Conservation (phyloP, 768 basidiomycete genomes). For the Mycena albidolilacea region DNA sequence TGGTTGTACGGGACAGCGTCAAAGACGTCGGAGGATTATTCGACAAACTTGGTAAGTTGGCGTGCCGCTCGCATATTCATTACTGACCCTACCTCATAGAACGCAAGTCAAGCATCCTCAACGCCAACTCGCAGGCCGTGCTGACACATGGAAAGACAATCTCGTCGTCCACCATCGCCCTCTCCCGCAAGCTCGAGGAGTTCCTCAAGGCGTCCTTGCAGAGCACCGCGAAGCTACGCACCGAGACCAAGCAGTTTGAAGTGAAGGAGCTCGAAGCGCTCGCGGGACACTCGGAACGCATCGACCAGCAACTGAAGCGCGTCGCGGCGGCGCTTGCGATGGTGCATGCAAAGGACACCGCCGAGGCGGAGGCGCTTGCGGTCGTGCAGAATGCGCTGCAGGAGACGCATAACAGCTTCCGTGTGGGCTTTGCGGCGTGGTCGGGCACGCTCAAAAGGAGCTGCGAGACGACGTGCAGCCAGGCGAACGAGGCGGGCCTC, state of each 20-base stretch:
- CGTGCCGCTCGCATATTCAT: neutral
- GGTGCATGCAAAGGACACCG: conserved; percentile 70
- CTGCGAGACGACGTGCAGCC: conserved; percentile 62
- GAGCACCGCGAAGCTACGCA: conserved; percentile 66
- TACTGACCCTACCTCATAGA: conserved; percentile 60
- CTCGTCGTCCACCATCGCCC: conserved; percentile 63
- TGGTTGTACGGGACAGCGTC: conserved; percentile 76
- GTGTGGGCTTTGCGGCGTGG: conserved; percentile 69
- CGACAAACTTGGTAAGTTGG: conserved; percentile 82
- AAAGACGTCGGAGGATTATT: conserved; percentile 81
- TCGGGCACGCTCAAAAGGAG: conserved; percentile 64
- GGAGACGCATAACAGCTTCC: conserved; percentile 68
- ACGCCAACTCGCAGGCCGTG: conserved; percentile 77
- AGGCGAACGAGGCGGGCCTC: conserved; percentile 60
- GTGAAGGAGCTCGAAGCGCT: conserved; percentile 70
- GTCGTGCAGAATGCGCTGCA: conserved; percentile 64
- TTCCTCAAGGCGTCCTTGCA: conserved; percentile 72
- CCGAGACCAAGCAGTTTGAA: conserved; percentile 71
- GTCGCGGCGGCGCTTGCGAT: conserved; percentile 66
- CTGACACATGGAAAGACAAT: conserved; percentile 74
- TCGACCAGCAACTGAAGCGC: conserved; percentile 71
- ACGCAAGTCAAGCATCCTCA: conserved; percentile 77
- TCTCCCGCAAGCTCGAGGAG: conserved; percentile 72
- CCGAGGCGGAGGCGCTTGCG: conserved; percentile 67
- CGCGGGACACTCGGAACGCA: conserved; percentile 62